Base-by-base conservation (phyloP, 495 filamentous ascomycete genomes). In the Hypoxylon subgilvum region DNA sequence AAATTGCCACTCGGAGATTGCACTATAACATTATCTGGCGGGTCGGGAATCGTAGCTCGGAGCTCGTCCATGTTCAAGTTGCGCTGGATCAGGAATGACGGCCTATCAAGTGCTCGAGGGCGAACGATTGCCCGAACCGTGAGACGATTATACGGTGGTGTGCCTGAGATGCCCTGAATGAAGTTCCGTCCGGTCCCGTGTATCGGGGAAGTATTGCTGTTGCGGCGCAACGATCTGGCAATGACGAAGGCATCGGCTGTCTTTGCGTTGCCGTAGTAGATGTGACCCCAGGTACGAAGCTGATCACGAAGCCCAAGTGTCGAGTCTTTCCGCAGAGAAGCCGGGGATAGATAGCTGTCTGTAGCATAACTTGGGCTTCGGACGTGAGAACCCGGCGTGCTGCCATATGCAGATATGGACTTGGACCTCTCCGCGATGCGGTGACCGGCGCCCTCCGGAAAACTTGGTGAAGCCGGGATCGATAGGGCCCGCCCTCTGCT, bases 71-170 rank as follows among this genome's bases (percentile, higher is more conserved):
- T 71, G 46, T 81, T 67, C 36, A 81, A 77, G 25, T 68, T 68
- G 2, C 79, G 69, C 53, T 74, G 69, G n/a, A 83, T 71, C 0
- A 80, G 41, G 56, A 81, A 80, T 6, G 76, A 72, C 41, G 75
- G 71, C 23, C 70, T 66, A 18, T 75, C 68, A 10, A 70, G 60
- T 4, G 71, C 66, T 30, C 67, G 68, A 9, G 80, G 80, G 8
- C 69, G 55, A 3, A 83, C 68, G 7, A 72, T 69, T 13, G 77
- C 79, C 12, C 80, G 72, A 27, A 83, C 73, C 1, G 73, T 78
- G n/a, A 80, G 35, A 1, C 58, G 65, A 30, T 51, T 60, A 2
- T 22, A 49, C 2, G 4, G 1, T 1, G 30, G 27, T 0, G 22
- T 14, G 5, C 41, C 13, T 30, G 57, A 6, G 21, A 45, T 3